A percentile compares a stretch with the other conserved stretches of the same genome.
phyloP scores from a whole-genome alignment of 495 filamentous ascomycete species.

The Xylaria telfairii region DNA sequence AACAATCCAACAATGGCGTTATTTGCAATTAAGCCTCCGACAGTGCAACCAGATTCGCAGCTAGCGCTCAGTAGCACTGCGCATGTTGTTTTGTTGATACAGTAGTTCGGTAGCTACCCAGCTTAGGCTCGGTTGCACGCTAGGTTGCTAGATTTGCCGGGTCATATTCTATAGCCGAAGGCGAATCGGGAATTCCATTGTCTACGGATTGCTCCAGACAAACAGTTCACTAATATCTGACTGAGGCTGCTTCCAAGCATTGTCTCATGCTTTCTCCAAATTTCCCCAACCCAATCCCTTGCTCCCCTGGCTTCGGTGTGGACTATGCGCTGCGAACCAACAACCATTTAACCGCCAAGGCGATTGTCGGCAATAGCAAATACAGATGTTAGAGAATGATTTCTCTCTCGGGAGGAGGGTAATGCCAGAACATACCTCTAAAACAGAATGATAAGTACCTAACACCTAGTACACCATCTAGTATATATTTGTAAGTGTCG shows the following conservation, averaged over 20 bases:
- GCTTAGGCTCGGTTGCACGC: background rate
- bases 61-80: background rate
- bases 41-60: background rate
- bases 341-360: background rate
- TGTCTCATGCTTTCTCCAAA: slow-evolving; percentile 24
- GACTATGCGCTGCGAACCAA: background rate
- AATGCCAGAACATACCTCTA: too few species aligned
- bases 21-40: background rate
- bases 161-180: slow-evolving; percentile 20
- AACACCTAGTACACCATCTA: too few species aligned
- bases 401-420: background rate
- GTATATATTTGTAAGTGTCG: background rate
- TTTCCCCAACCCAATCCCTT: slow-evolving; percentile 21
- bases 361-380: background rate
- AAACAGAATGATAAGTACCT: too few species aligned
- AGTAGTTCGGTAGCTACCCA: background rate
- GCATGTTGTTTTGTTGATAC: background rate
- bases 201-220: background rate
- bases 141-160: background rate
- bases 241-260: slow-evolving; percentile 15
- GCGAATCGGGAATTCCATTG: background rate
- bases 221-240: slow-evolving; percentile 4
- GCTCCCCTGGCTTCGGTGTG: background rate
- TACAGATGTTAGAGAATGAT: background rate
- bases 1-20: too few species aligned